A percentile compares a stretch with the other conserved stretches of the same genome.
These are phyloP conservation scores for Phytopythium boreale DNA, from an alignment of 352 stramenopile genomes.

Conservation along the genomic window DNA sequence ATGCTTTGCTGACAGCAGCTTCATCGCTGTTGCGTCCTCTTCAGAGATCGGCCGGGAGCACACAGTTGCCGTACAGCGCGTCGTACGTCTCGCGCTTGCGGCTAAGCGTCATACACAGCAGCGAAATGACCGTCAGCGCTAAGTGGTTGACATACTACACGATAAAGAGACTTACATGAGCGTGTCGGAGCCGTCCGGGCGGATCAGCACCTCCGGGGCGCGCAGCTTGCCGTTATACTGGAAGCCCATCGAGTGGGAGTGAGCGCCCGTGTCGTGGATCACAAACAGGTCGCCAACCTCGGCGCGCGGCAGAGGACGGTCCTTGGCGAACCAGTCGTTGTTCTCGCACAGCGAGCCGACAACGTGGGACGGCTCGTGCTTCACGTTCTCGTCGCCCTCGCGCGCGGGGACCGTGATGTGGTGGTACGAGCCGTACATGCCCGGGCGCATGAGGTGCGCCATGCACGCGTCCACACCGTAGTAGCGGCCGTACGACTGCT, in stretches of 20 bases:
- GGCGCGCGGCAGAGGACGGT: conserved; percentile 62
- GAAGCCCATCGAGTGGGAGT: conserved; percentile 92
- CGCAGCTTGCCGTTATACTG: conserved; percentile 92
- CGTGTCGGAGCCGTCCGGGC: conserved; percentile 40
- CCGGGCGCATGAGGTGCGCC: conserved; percentile 88
- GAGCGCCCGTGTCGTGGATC: conserved; percentile 87
- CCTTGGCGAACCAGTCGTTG: conserved; percentile 92
- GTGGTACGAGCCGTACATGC: conserved; percentile 90
- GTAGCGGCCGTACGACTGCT: conserved; percentile 82
- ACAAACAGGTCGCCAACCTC: conserved; percentile 87
- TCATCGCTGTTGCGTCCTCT: neutral
- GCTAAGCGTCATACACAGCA: conserved; percentile 23
- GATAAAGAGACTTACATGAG: conserved; percentile 57
- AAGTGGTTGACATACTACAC: neutral
- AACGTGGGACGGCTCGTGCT: conserved; percentile 54
- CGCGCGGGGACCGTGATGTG: conserved; percentile 79
- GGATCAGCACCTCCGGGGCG: conserved; percentile 82
- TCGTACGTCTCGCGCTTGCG: conserved; percentile 77
- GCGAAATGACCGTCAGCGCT: neutral
- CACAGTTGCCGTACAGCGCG: conserved; percentile 73
- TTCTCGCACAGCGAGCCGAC: conserved; percentile 89
- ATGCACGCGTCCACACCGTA: conserved; percentile 89
- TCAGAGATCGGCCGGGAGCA: conserved; percentile 56
- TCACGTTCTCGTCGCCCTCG: conserved; percentile 27
- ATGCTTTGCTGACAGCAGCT: too few relatives aligned